Evolutionary conservation across 345 rosid genomes (phyloP).

Genomic region (Alliaria petiolata): DNA sequence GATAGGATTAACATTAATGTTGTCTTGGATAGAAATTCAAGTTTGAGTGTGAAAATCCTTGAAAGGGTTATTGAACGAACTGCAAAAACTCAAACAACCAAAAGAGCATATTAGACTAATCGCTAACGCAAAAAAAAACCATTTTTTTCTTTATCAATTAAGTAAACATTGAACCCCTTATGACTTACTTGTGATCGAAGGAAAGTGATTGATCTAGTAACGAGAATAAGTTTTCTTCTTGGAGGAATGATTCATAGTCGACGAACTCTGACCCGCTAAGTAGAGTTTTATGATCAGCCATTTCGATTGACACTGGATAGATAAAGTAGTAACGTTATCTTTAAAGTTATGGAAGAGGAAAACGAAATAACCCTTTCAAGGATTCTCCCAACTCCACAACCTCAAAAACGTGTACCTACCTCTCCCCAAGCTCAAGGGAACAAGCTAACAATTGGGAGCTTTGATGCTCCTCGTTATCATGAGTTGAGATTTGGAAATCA

Average conservation of each 20-base stretch:
- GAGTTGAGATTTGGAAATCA: no score
- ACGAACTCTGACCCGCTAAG: conserved; percentile 8
- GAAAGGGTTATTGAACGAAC: conserved; percentile 13
- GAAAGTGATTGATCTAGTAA: conserved; percentile 18
- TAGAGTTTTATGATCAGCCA: not conserved
- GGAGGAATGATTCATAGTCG: conserved; percentile 12
- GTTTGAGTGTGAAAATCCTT: conserved; percentile 28
- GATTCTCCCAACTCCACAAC: no score
- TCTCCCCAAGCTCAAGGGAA: no score
- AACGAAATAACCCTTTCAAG: not conserved
- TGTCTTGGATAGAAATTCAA: conserved; percentile 23
- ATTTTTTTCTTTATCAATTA: not conserved
- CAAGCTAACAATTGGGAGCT: no score
- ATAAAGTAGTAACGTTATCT: not conserved
- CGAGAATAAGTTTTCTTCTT: conserved; percentile 28
- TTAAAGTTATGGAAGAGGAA: not conserved
- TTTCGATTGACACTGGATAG: no score
- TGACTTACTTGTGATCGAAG: conserved; percentile 27
- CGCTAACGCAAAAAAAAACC: not conserved
- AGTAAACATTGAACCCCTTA: not conserved
- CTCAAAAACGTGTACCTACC: no score
- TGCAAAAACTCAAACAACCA: conserved; percentile 2
- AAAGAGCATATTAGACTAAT: not conserved
- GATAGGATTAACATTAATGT: conserved; percentile 17
- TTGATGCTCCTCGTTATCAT: no score